Evolutionary conservation across 106 monocot species (phyloP), one percentile per base, ranked within the genome.

Genomic region (Allium cepa): DNA sequence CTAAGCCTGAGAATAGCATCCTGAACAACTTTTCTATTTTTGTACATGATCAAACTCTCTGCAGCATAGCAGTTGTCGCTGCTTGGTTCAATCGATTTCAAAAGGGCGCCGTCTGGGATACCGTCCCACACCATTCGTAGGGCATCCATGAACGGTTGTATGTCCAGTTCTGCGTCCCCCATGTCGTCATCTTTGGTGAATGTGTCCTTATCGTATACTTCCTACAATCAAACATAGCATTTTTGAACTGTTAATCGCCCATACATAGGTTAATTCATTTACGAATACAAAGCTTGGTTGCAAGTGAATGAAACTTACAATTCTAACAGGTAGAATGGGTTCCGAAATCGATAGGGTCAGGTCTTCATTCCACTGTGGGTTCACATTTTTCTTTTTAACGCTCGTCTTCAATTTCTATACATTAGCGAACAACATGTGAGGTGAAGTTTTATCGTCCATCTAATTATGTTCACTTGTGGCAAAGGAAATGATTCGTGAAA

Each of bases 321-420:
- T 50, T 73, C 66, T 85, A 55, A 93, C 53, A 56, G 80, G 67
- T 22, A 66, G 26, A 61, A 62, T 55, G 14, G 85, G 85, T 56
- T 79, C 67, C n/a, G 72, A 55, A 53, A 83, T 45, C 0, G 85
- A 76, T 28, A 93, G 78, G 57, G 80, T 89, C 59, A 93, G 36
- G 26, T 88, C 85, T 71, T 93, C 88, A n/a, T 86, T 73, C 92
- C 93, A 93, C 61, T 73, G 78, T 26, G 88, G 93, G 59, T 93
- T 93, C 26, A 86, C 81, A 69, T 76, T 83, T 51, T 77, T 85
- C 81, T 88, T 88, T 27, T 83, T 86, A 11, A 88, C 85, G 71
- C 86, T 81, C 8, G 83, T 86, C 72, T 88, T 93, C 56, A 86
- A 15, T 79, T 88, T 88, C 88, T 93, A 79, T 66, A 53, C 57